A percentile compares a stretch with the other conserved stretches of the same genome.
phyloP scores from a whole-genome alignment of 768 basidiomycete species.

The Cubamyces sp. region DNA sequence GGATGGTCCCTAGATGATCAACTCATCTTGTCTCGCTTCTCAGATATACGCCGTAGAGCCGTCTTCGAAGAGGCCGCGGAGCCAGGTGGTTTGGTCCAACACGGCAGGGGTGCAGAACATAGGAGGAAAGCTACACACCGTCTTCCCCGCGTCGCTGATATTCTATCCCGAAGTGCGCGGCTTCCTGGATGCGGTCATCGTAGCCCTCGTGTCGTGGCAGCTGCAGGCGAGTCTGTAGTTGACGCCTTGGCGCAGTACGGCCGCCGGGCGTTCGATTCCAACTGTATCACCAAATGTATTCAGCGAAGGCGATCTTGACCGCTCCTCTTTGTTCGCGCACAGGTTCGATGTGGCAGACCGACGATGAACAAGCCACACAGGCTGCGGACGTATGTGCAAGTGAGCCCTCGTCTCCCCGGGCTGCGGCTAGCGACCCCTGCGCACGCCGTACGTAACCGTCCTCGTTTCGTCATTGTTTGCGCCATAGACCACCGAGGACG shows the following conservation, averaged over 20 bases:
- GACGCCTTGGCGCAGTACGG: background rate
- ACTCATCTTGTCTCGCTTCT: background rate
- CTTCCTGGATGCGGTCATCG: conserved; percentile 8
- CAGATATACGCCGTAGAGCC: conserved; percentile 4
- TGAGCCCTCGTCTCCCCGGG: too few species aligned
- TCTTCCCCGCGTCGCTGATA: conserved; percentile 12
- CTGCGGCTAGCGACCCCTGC: too few species aligned
- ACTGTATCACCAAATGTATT: background rate
- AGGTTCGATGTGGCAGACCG: too few species aligned
- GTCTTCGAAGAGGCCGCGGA: background rate
- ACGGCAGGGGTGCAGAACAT: background rate
- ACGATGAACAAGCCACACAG: too few species aligned
- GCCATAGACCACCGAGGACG: too few species aligned
- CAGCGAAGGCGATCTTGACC: too few species aligned
- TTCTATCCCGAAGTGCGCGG: conserved; percentile 8
- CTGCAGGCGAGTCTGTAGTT: background rate
- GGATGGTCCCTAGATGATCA: too few species aligned
- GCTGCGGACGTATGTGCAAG: too few species aligned
- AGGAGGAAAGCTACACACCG: background rate
- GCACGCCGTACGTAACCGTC: too few species aligned
- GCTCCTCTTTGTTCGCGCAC: too few species aligned
- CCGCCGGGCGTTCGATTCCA: background rate
- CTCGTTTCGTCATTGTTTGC: too few species aligned
- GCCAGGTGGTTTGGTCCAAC: conserved; percentile 3
- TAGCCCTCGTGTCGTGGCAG: conserved; percentile 7